Conservation (phyloP, 2,329 filamentous ascomycete genomes). For the Fusarium sp. region DNA sequence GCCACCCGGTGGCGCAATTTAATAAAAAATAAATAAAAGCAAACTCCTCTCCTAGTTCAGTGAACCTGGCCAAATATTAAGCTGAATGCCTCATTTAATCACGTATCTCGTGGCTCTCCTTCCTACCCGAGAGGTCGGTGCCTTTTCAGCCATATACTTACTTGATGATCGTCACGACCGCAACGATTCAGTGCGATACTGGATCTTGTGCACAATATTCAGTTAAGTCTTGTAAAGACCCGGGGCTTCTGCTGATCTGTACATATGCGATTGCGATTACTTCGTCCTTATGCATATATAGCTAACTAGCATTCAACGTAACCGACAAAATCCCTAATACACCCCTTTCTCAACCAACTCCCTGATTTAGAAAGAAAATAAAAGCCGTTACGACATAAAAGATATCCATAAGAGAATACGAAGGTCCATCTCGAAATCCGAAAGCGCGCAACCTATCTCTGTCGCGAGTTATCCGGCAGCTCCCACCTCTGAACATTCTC, state of each 20-base stretch:
- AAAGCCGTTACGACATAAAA: accelerated
- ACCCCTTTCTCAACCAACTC: neutral
- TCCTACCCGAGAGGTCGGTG: too few relatives aligned
- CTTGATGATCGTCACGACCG: neutral
- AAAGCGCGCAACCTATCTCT: neutral
- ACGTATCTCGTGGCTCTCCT: too few relatives aligned
- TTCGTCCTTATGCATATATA: neutral
- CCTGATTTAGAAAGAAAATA: neutral
- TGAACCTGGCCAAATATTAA: too few relatives aligned
- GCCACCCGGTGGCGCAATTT: too few relatives aligned
- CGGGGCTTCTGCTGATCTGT: neutral
- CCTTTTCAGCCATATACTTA: too few relatives aligned
- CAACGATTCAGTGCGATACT: neutral
- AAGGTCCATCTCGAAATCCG: accelerated
- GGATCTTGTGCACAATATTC: neutral
- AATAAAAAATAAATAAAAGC: too few relatives aligned
- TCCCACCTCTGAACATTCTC: slow-evolving; percentile 37
- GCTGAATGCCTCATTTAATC: too few relatives aligned
- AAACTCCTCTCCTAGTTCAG: too few relatives aligned
- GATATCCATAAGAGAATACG: neutral
- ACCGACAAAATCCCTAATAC: neutral
- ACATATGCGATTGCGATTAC: neutral
- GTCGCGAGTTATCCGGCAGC: slow-evolving; percentile 36
- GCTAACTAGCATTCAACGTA: neutral
- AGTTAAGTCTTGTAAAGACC: neutral